A percentile compares a stretch with the other conserved stretches of the same genome.
phyloP scores from a whole-genome alignment of 768 basidiomycete species.

The Cubamyces lactineus region DNA sequence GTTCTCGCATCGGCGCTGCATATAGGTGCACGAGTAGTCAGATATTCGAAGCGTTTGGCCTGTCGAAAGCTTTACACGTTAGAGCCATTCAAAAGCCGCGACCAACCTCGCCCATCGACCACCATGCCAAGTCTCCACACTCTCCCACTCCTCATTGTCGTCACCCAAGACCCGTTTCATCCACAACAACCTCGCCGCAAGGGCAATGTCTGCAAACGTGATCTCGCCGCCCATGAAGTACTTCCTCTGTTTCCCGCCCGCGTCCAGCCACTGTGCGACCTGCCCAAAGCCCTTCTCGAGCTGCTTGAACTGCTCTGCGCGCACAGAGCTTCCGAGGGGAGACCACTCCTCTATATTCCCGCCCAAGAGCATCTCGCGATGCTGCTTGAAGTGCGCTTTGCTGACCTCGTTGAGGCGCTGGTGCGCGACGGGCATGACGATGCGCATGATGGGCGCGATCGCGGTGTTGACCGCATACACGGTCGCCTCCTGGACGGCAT shows the following conservation, averaged over 20 bases:
- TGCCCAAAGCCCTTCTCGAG: slow-evolving; percentile 38
- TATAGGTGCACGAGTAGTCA: no score
- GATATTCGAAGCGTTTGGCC: no score
- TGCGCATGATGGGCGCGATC: slow-evolving; percentile 7
- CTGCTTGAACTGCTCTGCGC: slow-evolving; percentile 41
- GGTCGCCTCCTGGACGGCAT: slow-evolving; percentile 46
- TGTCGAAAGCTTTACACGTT: not conserved
- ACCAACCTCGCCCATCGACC: slow-evolving; percentile 21
- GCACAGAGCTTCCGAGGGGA: slow-evolving; percentile 33
- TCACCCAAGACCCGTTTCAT: slow-evolving; percentile 11
- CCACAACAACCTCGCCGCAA: slow-evolving; percentile 8
- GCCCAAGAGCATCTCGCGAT: slow-evolving; percentile 37
- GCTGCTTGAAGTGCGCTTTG: slow-evolving; percentile 41
- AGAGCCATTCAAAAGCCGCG: slow-evolving; percentile 12
- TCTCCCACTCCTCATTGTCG: slow-evolving; percentile 17
- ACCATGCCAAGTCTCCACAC: slow-evolving; percentile 12
- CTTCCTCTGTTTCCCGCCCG: slow-evolving; percentile 5
- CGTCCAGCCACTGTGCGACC: slow-evolving; percentile 19
- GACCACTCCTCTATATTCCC: slow-evolving; percentile 40
- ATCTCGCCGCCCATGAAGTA: slow-evolving; percentile 15
- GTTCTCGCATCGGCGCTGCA: no score
- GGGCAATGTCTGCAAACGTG: slow-evolving; percentile 10
- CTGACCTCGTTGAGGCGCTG: slow-evolving; percentile 29
- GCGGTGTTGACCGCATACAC: slow-evolving; percentile 10
- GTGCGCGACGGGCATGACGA: slow-evolving; percentile 6